phyloP scores from a whole-genome alignment of 306 rosid genomes.

The Potentilla sterilis region DNA sequence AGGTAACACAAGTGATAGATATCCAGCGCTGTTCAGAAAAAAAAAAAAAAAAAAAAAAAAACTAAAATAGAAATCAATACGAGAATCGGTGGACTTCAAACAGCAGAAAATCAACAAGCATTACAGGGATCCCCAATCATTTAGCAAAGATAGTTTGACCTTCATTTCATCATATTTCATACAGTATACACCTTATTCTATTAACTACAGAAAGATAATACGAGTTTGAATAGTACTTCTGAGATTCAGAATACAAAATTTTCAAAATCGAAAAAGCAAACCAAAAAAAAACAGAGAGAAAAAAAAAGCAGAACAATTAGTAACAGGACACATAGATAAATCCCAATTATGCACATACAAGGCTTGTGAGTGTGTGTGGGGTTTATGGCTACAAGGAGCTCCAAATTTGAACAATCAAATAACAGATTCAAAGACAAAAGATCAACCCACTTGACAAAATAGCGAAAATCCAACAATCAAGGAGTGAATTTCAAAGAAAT shows the following conservation, averaged over 20 bases:
- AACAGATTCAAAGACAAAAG: background rate
- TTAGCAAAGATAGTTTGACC: background rate
- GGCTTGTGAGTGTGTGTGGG: background rate
- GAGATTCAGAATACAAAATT: too few species aligned
- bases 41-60: too few species aligned
- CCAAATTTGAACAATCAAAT: background rate
- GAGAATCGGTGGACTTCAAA: background rate
- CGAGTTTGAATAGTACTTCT: background rate
- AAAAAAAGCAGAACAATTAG: background rate
- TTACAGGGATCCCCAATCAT: background rate
- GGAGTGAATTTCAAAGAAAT: background rate
- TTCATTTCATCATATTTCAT: background rate
- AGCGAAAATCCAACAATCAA: constrained; percentile 7
- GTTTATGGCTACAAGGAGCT: background rate
- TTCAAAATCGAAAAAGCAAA: background rate
- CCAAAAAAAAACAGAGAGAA: background rate
- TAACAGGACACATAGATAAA: too few species aligned
- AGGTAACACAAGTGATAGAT: background rate
- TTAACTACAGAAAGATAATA: background rate
- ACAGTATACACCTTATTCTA: background rate
- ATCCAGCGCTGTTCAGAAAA: background rate
- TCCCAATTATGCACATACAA: background rate
- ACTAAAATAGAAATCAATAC: background rate
- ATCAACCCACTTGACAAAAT: background rate
- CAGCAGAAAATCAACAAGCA: background rate